These are phyloP conservation scores for Geum urbanum DNA, from an alignment of 306 rosid species.

Conservation along the genomic window DNA sequence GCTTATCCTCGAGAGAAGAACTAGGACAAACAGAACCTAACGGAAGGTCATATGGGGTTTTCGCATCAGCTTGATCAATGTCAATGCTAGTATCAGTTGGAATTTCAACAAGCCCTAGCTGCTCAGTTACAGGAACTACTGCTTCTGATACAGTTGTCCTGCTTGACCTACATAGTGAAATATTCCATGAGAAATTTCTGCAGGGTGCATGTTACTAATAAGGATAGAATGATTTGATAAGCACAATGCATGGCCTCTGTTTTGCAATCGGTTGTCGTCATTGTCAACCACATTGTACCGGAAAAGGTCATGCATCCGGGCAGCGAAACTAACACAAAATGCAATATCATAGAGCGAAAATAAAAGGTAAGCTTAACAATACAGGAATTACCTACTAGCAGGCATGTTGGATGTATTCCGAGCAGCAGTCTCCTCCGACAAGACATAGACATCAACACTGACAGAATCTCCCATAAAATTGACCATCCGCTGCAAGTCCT, in stretches of 20 bases:
- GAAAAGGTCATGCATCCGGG: constrained; percentile 1
- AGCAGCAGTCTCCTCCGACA: constrained; percentile 63
- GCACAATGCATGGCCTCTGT: constrained; percentile 4
- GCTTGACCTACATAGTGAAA: constrained; percentile 67
- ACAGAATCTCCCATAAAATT: constrained; percentile 63
- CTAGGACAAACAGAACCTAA: constrained; percentile 31
- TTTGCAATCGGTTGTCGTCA: constrained; percentile 22
- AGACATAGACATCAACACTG: constrained; percentile 67
- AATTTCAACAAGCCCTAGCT: constrained; percentile 31
- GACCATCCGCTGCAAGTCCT: constrained; percentile 93
- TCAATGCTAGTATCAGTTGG: constrained; percentile 34
- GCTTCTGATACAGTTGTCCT: constrained; percentile 89
- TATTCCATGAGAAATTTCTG: constrained; percentile 18
- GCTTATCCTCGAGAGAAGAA: constrained; percentile 44
- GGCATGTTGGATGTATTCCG: constrained; percentile 73
- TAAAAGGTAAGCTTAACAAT: constrained; percentile 1
- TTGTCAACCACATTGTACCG: constrained; percentile 15
- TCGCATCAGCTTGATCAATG: constrained; percentile 37
- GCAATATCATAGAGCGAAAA: constrained; percentile 9
- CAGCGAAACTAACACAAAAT: background rate
- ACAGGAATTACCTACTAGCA: constrained; percentile 74
- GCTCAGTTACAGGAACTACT: constrained; percentile 49
- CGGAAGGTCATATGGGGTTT: constrained; percentile 41
- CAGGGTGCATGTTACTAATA: constrained; percentile 10
- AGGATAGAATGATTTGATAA: constrained; percentile 5